Evolutionary conservation across 2,329 filamentous ascomycete genomes (phyloP).

Genomic region (Sarocladium strictum): DNA sequence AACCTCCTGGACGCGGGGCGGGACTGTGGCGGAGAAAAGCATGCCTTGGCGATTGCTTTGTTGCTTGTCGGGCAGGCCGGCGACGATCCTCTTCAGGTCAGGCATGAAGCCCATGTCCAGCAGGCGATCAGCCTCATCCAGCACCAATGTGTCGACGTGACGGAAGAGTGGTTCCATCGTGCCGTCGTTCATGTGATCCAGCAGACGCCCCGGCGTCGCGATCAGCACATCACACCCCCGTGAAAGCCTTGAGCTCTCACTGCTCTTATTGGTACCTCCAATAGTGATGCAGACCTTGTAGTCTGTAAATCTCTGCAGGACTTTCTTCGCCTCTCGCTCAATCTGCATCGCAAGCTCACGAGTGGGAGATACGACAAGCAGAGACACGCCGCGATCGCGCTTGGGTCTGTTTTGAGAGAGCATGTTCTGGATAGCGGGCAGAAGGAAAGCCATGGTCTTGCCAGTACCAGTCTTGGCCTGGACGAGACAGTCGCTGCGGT

Average conservation of each 20-base stretch:
- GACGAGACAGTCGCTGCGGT: slow-evolving; percentile 69
- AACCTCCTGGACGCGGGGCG: slow-evolving; percentile 69
- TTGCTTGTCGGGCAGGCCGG: slow-evolving; percentile 89
- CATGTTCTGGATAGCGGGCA: slow-evolving; percentile 93
- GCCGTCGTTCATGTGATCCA: slow-evolving; percentile 96
- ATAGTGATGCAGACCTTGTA: slow-evolving; percentile 91
- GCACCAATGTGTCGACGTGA: slow-evolving; percentile 98
- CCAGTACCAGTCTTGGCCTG: slow-evolving; percentile 94
- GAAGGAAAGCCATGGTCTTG: slow-evolving; percentile 88
- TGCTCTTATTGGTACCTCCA: slow-evolving; percentile 82
- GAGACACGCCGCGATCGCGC: slow-evolving; percentile 83
- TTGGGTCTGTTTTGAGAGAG: slow-evolving; percentile 74
- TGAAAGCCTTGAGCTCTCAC: slow-evolving; percentile 83
- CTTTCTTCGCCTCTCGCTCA: slow-evolving; percentile 86
- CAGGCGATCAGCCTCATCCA: slow-evolving; percentile 99
- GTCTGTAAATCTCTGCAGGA: slow-evolving; percentile 81
- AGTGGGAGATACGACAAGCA: slow-evolving; percentile 88
- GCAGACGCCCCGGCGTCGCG: slow-evolving; percentile 92
- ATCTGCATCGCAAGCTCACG: slow-evolving; percentile 95
- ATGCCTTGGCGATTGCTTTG: slow-evolving; percentile 86
- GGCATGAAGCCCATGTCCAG: slow-evolving; percentile 99
- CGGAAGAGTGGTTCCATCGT: slow-evolving; percentile 91
- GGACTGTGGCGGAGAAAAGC: slow-evolving; percentile 97
- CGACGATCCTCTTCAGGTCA: slow-evolving; percentile 96
- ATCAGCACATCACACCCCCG: slow-evolving; percentile 94